Evolutionary conservation across 768 basidiomycete species (phyloP).

Genomic region (Rhodotorula diobovata): DNA sequence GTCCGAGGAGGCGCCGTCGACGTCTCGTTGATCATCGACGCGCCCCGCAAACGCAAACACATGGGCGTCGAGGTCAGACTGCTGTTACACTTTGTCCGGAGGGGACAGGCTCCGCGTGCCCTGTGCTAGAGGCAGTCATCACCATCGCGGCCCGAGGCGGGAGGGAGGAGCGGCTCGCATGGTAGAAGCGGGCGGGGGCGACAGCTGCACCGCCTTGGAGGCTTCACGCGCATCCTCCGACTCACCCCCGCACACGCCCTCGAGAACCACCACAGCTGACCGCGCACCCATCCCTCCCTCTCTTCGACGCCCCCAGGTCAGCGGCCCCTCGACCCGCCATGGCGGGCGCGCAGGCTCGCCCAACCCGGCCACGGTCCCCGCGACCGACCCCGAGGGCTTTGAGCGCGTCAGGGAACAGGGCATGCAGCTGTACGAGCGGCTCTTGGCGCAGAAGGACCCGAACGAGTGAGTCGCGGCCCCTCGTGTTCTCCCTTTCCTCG

Average conservation of each 20-base stretch:
- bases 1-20: not conserved
- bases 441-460: conserved; percentile 6
- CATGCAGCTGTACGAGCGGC: conserved; percentile 13
- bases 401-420: conserved; percentile 17
- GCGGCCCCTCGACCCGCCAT: not conserved
- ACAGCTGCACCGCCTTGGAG: not conserved
- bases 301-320: not conserved
- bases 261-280: not conserved
- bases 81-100: not conserved
- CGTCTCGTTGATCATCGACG: conserved; percentile 2
- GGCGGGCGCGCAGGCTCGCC: not conserved
- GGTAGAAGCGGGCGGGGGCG: too few species aligned
- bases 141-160: too few species aligned
- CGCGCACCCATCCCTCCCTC: not conserved
- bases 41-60: not conserved
- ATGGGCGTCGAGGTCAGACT: not conserved
- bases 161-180: not conserved
- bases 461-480: not conserved
- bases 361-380: not conserved
- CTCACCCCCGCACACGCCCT: too few species aligned
- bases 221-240: too few species aligned
- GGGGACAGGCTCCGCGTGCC: too few species aligned
- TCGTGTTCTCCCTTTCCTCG: not conserved
- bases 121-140: too few species aligned
- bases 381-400: conserved; percentile 11